These are phyloP conservation scores for Colletotrichum musae DNA, from an alignment of 2,329 filamentous ascomycete genomes.

Conservation along the genomic window DNA sequence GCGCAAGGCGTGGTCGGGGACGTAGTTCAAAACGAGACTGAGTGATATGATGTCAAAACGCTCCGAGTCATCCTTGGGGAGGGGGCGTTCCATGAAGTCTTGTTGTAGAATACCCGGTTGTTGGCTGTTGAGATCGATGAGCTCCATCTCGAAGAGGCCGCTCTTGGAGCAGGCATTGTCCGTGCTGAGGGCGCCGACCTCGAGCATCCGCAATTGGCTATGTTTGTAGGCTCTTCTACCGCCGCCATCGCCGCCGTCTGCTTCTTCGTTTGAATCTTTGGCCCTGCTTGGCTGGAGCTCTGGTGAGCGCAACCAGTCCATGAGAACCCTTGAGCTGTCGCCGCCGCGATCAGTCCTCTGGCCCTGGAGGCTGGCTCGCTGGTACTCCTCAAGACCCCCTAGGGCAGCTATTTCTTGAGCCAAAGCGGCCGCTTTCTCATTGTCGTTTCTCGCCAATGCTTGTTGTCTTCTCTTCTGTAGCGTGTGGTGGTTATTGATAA, in stretches of 20 bases:
- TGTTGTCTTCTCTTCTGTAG: slow-evolving; percentile 74
- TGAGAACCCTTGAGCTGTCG: slow-evolving; percentile 75
- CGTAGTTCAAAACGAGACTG: slow-evolving; percentile 94
- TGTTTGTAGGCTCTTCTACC: neutral
- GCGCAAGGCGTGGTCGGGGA: slow-evolving; percentile 80
- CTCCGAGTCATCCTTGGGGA: slow-evolving; percentile 74
- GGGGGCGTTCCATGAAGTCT: slow-evolving; percentile 91
- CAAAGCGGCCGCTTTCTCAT: slow-evolving; percentile 63
- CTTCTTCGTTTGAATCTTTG: neutral
- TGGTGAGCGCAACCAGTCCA: slow-evolving; percentile 71
- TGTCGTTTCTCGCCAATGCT: slow-evolving; percentile 66
- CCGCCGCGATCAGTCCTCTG: slow-evolving; percentile 77
- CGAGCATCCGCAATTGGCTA: slow-evolving; percentile 76
- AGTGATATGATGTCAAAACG: slow-evolving; percentile 92
- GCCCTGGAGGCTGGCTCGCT: slow-evolving; percentile 78
- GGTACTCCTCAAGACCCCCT: slow-evolving; percentile 75
- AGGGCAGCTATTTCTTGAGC: slow-evolving; percentile 68
- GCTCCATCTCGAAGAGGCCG: slow-evolving; percentile 78
- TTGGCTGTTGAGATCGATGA: slow-evolving; percentile 94
- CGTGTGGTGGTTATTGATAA: slow-evolving; percentile 77
- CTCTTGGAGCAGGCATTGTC: slow-evolving; percentile 87
- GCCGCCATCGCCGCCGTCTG: neutral
- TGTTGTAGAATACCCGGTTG: slow-evolving; percentile 85
- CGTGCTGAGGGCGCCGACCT: slow-evolving; percentile 89
- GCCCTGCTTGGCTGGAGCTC: slow-evolving; percentile 45